phyloP scores from a whole-genome alignment of 202 grass and related monocot species.

The Bolboschoenoplectus hybrid region DNA sequence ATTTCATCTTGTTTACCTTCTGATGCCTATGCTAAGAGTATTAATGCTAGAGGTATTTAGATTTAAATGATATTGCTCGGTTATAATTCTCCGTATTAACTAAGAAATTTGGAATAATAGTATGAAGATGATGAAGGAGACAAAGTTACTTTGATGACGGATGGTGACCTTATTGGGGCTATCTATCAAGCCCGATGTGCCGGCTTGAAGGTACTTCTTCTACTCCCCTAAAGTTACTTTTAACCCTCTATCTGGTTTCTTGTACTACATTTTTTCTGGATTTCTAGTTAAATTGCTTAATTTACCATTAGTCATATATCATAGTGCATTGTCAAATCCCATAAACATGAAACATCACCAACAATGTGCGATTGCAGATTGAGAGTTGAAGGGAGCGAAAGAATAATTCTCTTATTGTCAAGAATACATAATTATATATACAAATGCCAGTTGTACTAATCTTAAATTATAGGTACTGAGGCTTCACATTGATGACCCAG shows the following conservation, averaged over 20 bases:
- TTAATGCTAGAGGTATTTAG: neutral
- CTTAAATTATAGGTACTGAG: constrained; percentile 59
- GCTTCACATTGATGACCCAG: constrained; percentile 54
- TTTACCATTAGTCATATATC: neutral
- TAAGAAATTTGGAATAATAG: constrained; percentile 37
- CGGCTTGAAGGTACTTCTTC: constrained; percentile 62
- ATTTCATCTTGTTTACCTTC: neutral
- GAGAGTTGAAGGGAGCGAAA: neutral
- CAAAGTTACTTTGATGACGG: constrained; percentile 60
- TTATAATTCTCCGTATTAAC: neutral
- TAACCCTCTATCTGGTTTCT: neutral
- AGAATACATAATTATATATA: neutral
- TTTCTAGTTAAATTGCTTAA: neutral
- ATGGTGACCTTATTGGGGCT: constrained; percentile 58
- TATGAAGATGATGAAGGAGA: constrained; percentile 89
- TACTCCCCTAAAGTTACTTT: neutral
- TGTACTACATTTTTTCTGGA: neutral
- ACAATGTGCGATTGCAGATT: neutral
- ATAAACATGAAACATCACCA: neutral
- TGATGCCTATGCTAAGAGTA: constrained; percentile 4
- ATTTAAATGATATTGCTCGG: constrained; percentile 14
- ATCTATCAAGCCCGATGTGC: constrained; percentile 63
- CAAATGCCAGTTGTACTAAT: neutral
- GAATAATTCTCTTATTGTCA: constrained; percentile 26
- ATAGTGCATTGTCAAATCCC: neutral